These are phyloP conservation scores for Kuraishia hungarica DNA, from an alignment of 805 yeast genomes.

Conservation along the genomic window DNA sequence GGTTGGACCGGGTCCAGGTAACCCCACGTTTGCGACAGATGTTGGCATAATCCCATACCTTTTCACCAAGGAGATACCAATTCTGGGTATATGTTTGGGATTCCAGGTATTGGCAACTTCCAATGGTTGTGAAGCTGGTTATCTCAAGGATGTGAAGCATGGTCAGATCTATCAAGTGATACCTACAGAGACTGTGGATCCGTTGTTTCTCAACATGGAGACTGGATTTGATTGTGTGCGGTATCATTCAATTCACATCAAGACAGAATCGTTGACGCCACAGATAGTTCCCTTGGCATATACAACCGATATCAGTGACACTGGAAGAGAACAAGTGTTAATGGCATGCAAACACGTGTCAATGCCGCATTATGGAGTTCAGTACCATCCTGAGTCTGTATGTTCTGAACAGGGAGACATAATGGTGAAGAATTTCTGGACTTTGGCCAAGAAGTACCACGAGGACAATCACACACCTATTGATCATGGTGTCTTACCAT, in stretches of 20 bases:
- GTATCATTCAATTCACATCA: constrained; percentile 77
- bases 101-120: constrained; percentile 72
- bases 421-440: constrained; percentile 58
- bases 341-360: constrained; percentile 71
- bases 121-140: constrained; percentile 44
- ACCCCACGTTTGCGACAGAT: constrained; percentile 57
- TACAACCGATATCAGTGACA: constrained; percentile 28
- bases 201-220: constrained; percentile 34
- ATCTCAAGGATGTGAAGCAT: constrained; percentile 59
- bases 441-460: constrained; percentile 30
- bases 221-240: constrained; percentile 59
- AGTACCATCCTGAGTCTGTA: constrained; percentile 94
- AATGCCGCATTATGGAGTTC: constrained; percentile 84
- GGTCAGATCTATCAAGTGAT: constrained; percentile 68
- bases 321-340: constrained; percentile 29
- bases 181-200: constrained; percentile 13
- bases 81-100: constrained; percentile 90
- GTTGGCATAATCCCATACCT: constrained; percentile 63
- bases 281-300: constrained; percentile 51
- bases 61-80: constrained; percentile 45
- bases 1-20: constrained; percentile 97
- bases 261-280: constrained; percentile 11
- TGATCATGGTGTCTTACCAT: background rate
- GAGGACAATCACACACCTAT: background rate
- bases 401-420: constrained; percentile 63